Evolutionary conservation across 768 basidiomycete genomes (phyloP).

Genomic region (Piloderma croceum): DNA sequence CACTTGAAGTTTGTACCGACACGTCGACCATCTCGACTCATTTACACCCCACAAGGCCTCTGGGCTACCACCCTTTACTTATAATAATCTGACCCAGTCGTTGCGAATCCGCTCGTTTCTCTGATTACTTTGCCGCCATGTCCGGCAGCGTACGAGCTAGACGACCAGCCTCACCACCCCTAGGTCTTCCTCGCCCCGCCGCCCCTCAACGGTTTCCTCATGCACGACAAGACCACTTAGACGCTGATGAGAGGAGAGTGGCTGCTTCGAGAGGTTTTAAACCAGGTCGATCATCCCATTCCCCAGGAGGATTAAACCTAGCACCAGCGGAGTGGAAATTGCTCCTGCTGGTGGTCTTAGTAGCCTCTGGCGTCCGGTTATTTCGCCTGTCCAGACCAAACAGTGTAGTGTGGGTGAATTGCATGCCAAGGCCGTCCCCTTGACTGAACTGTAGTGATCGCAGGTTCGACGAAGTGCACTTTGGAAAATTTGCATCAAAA

Average conservation of each 20-base stretch:
- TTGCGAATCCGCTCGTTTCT: conserved; percentile 7
- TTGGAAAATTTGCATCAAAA: conserved; percentile 92
- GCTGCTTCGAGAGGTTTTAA: conserved; percentile 62
- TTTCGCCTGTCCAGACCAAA: conserved; percentile 81
- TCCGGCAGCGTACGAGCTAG: conserved; percentile 54
- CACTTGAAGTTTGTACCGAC: too few species aligned
- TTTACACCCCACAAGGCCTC: too few species aligned
- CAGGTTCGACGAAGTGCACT: conserved; percentile 98
- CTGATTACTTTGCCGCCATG: conserved; percentile 23
- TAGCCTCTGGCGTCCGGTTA: conserved; percentile 78
- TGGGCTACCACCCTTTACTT: background rate
- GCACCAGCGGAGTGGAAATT: conserved; percentile 74
- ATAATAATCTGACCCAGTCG: background rate
- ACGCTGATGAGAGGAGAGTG: conserved; percentile 66
- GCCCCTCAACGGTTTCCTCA: conserved; percentile 58
- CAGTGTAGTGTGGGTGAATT: conserved; percentile 82
- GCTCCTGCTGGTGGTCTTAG: conserved; percentile 54
- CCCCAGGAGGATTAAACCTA: conserved; percentile 59
- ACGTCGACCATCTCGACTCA: too few species aligned
- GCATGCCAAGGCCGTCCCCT: background rate
- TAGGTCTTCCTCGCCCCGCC: conserved; percentile 34
- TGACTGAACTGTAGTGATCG: background rate
- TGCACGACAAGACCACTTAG: conserved; percentile 57
- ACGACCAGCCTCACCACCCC: conserved; percentile 64
- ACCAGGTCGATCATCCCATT: conserved; percentile 41